Conservation (phyloP, 495 filamentous ascomycete species). For the Xylaria bambusicola region DNA sequence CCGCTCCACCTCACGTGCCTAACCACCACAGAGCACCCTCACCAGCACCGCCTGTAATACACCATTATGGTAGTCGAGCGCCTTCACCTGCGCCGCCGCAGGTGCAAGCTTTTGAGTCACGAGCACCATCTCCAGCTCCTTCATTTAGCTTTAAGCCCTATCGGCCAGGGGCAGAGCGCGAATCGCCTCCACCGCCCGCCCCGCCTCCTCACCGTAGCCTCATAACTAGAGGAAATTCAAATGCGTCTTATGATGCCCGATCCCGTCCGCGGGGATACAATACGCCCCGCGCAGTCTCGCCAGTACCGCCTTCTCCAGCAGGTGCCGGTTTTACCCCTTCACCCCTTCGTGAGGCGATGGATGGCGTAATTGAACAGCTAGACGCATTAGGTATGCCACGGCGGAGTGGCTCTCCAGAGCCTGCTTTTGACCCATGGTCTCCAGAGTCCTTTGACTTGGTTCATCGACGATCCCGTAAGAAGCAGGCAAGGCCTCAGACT, state of each 20-base stretch:
- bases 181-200: constrained; percentile 54
- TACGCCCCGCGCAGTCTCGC: constrained; percentile 54
- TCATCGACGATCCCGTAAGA: constrained; percentile 40
- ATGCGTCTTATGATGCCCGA: constrained; percentile 37
- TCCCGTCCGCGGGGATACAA: constrained; percentile 42
- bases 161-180: constrained; percentile 36
- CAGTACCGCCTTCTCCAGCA: constrained; percentile 63
- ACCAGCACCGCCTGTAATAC: constrained; percentile 39
- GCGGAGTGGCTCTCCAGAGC: constrained; percentile 53
- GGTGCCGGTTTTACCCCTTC: constrained; percentile 78
- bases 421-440: constrained; percentile 79
- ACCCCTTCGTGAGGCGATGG: constrained; percentile 90
- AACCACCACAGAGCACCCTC: constrained; percentile 57
- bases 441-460: constrained; percentile 80
- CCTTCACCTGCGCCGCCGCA: constrained; percentile 41
- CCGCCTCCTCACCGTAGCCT: constrained; percentile 56
- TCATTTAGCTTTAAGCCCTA: constrained; percentile 47
- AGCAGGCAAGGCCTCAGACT: constrained; percentile 62
- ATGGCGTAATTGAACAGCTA: constrained; percentile 95
- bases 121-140: constrained; percentile 42
- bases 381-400: constrained; percentile 78
- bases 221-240: constrained; percentile 29
- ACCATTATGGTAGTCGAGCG: constrained; percentile 27
- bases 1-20: constrained; percentile 47
- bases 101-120: constrained; percentile 27